Base-by-base conservation (phyloP, 345 rosid genomes). In the Raphanus sativus region DNA sequence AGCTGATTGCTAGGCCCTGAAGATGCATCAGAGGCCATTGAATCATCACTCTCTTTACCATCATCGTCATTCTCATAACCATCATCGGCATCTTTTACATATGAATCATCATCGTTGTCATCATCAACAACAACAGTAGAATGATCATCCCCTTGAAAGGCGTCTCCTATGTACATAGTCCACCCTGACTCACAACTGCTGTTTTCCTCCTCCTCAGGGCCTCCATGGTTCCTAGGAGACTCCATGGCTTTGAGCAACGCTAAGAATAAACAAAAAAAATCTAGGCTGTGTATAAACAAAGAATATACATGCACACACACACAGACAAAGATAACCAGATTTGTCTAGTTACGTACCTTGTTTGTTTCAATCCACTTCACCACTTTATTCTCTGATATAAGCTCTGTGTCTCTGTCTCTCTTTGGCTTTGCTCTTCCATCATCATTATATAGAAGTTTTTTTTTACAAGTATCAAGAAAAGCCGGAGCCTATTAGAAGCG, bases 11-110 rank as follows among this genome's bases (percentile, higher is more conserved):
- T 84, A 75, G 88, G 91, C 12, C 92, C 87, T 4, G 94, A 90
- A 32, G 92, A 88, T 52, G 94, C 94, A 77, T 90, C 94, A 32
- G 92, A 90, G 56, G 87, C 84, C 94, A 90, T 86, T 0, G 94
- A 90, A 38, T 88, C 92, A 82, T 88, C 94, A 50, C 89, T 87
- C 67, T 84, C 84, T 54, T 68, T 76, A 59, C 13, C 65, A 67
- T 66, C 77, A 26, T 65, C 62, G n/a, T 61, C 76, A 67, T 65
- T 71, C 73, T 25, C 55, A 56, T 67, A 63, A 8, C 74, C 70
- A 30, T 50, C 58, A 55, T 71, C 48, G 2, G 11, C 80, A 30
- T 81, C 70, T 52, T 38, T 71, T 55, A 70, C 58, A 48, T 61
- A 29, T 66, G 65, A 16, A 55, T 75, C 63, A 60, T 73, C 48